Evolutionary conservation across 2,329 filamentous ascomycete genomes (phyloP).

Genomic region (Waltergamsia citrina): DNA sequence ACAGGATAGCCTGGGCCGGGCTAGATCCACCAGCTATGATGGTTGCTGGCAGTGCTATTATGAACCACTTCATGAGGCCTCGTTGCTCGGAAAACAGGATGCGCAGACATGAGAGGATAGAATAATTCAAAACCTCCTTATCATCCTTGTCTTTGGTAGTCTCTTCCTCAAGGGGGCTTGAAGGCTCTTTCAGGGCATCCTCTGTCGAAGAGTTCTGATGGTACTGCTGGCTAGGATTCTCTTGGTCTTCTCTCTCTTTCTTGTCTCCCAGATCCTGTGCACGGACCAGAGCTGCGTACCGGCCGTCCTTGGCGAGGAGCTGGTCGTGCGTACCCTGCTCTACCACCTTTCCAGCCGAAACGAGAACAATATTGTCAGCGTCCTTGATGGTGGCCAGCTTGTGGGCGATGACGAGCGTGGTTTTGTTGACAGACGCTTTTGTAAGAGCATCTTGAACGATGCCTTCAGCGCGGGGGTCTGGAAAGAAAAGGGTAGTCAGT

Average conservation of each 20-base stretch:
- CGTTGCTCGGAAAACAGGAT: constrained; percentile 1
- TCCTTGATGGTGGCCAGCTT: constrained; percentile 89
- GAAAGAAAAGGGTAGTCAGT: no score
- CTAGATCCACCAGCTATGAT: constrained; percentile 75
- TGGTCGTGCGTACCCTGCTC: constrained; percentile 87
- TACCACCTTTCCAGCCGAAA: constrained; percentile 75
- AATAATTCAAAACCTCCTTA: constrained; percentile 1
- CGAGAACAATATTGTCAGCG: constrained; percentile 93
- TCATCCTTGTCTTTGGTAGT: neutral
- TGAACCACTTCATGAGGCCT: constrained; percentile 1
- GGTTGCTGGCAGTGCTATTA: constrained; percentile 15
- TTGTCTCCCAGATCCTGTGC: constrained; percentile 51
- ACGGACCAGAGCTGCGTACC: constrained; percentile 79
- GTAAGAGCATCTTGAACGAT: constrained; percentile 90
- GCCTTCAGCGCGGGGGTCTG: constrained; percentile 42
- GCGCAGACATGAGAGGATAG: constrained; percentile 2
- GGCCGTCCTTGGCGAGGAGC: constrained; percentile 56
- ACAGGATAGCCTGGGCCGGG: constrained; percentile 68
- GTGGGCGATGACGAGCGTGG: constrained; percentile 94
- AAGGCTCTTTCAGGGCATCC: constrained; percentile 2
- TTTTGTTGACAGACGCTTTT: constrained; percentile 76
- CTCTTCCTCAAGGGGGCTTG: constrained; percentile 1
- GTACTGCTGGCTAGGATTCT: constrained; percentile 2
- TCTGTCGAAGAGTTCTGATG: constrained; percentile 1
- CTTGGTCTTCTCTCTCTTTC: neutral